phyloP scores from a whole-genome alignment of 257 asterid genomes.

The Forsythia suspensa region DNA sequence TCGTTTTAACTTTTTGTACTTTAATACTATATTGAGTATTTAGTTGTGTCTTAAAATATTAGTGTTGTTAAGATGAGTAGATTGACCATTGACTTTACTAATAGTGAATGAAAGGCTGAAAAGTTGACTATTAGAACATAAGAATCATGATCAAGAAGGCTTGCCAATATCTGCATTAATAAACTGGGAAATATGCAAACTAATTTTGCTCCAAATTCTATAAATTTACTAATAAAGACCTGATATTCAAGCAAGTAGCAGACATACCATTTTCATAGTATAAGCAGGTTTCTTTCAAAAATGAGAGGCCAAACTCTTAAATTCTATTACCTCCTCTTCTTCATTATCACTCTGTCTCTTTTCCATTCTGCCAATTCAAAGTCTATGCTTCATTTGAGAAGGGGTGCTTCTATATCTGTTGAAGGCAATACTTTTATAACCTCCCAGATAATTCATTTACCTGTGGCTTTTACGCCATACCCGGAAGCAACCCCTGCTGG shows the following conservation, averaged over 20 bases:
- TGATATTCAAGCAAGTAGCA: not conserved
- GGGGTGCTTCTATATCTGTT: slow-evolving; percentile 33
- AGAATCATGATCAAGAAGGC: not conserved
- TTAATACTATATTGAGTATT: no score
- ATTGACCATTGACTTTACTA: no score
- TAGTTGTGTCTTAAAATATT: no score
- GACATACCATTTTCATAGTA: not conserved
- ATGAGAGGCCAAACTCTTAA: not conserved
- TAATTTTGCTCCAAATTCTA: not conserved
- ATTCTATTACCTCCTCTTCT: not conserved
- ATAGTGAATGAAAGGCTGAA: no score
- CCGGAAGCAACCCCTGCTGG: slow-evolving; percentile 34
- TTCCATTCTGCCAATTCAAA: slow-evolving; percentile 11
- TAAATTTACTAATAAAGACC: not conserved
- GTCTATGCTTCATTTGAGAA: not conserved
- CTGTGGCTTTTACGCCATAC: slow-evolving; percentile 28
- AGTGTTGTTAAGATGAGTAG: no score
- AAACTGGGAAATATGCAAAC: not conserved
- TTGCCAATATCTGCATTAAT: not conserved
- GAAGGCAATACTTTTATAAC: slow-evolving; percentile 26
- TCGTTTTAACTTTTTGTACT: no score
- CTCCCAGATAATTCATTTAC: slow-evolving; percentile 36
- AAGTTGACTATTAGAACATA: no score
- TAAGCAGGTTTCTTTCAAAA: no score
- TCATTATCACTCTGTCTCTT: slow-evolving; percentile 2